These are phyloP conservation scores for Calvatia gigantea DNA, from an alignment of 768 basidiomycete genomes.

Conservation along the genomic window DNA sequence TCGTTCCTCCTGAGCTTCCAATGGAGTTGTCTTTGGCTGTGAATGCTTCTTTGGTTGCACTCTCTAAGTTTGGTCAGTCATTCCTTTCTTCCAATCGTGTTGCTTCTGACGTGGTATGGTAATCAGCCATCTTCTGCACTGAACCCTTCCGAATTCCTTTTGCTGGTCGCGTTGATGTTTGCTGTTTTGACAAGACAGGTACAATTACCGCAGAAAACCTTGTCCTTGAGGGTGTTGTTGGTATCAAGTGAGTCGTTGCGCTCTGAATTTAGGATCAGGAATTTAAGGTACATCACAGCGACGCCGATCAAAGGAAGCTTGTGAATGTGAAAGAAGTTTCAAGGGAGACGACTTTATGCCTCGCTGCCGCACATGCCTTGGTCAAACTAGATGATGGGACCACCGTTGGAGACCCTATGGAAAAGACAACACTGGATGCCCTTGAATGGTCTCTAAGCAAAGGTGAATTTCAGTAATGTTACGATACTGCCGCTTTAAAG, in stretches of 20 bases:
- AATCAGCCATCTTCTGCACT: conserved; percentile 93
- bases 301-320: conserved; percentile 58
- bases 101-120: not conserved
- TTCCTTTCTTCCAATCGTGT: conserved; percentile 31
- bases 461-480: conserved; percentile 37
- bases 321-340: conserved; percentile 75
- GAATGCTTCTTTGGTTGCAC: conserved; percentile 88
- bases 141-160: conserved; percentile 98
- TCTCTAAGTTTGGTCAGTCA: conserved; percentile 88
- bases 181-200: conserved; percentile 99
- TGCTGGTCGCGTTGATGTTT: conserved; percentile 95
- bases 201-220: conserved; percentile 96
- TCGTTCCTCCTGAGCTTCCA: conserved; percentile 95
- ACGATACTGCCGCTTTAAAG: conserved; percentile 28
- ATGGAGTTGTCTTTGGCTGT: conserved; percentile 98
- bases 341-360: conserved; percentile 77
- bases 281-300: conserved; percentile 36
- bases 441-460: conserved; percentile 82
- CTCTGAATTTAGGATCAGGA: conserved; percentile 5
- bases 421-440: conserved; percentile 91
- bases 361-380: conserved; percentile 93
- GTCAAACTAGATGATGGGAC: conserved; percentile 93
- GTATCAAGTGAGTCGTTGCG: conserved; percentile 67
- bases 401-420: conserved; percentile 98
- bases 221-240: conserved; percentile 91